Evolutionary conservation across 495 filamentous ascomycete genomes (phyloP).

Genomic region (Pyrenula massariospora): DNA sequence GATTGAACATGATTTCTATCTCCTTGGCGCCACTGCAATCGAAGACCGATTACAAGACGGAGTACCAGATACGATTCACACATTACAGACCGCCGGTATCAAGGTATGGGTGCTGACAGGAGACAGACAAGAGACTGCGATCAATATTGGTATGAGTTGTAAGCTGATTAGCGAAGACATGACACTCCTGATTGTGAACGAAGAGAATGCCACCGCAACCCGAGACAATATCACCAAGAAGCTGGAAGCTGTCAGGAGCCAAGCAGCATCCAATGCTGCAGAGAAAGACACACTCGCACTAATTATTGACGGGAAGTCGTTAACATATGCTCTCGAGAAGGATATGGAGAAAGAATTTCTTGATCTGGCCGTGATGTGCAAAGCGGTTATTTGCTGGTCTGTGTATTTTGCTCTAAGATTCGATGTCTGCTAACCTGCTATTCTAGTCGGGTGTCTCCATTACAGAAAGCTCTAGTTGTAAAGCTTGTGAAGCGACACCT

Average conservation of each 20-base stretch:
- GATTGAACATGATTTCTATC: conserved; percentile 81
- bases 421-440: conserved; percentile 6
- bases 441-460: conserved; percentile 79
- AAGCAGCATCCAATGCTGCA: conserved; percentile 49
- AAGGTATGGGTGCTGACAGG: conserved; percentile 99
- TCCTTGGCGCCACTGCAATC: conserved; percentile 93
- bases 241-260: conserved; percentile 69
- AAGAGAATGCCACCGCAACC: conserved; percentile 65
- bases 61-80: conserved; percentile 97
- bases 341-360: conserved; percentile 89
- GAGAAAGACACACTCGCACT: conserved; percentile 85
- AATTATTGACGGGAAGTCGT: conserved; percentile 92
- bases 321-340: conserved; percentile 89
- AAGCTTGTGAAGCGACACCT: conserved; percentile 96
- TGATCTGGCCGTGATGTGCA: conserved; percentile 89
- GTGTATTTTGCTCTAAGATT: conserved; percentile 6
- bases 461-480: conserved; percentile 96
- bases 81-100: conserved; percentile 90
- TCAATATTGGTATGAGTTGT: conserved; percentile 99
- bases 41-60: conserved; percentile 96
- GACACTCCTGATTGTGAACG: conserved; percentile 94
- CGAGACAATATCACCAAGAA: conserved; percentile 86
- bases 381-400: conserved; percentile 94
- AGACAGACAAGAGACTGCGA: conserved; percentile 96
- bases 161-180: conserved; percentile 98